phyloP scores from a whole-genome alignment of 768 basidiomycete genomes.

The Suillus luteus region DNA sequence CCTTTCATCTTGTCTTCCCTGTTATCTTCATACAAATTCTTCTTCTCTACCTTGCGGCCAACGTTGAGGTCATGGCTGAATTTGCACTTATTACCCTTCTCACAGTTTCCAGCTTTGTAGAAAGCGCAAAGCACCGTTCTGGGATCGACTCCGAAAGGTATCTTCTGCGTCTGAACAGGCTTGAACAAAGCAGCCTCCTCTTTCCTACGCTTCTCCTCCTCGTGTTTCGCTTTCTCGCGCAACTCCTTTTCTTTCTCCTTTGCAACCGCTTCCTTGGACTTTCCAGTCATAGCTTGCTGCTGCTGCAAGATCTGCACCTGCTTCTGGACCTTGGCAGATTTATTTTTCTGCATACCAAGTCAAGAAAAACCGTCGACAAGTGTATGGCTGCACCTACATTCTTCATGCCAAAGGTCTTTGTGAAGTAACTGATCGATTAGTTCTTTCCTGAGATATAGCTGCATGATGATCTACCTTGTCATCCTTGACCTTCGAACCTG shows the following conservation, averaged over 20 bases:
- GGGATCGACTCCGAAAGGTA: constrained; percentile 95
- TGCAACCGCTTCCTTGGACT: constrained; percentile 75
- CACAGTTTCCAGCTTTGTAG: constrained; percentile 90
- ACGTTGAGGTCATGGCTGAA: constrained; percentile 94
- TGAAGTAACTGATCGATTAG: constrained; percentile 32
- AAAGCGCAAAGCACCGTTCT: constrained; percentile 92
- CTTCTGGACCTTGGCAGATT: constrained; percentile 90
- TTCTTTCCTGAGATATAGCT: constrained; percentile 20
- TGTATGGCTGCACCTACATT: constrained; percentile 54
- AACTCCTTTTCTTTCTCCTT: constrained; percentile 86
- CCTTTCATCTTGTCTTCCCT: constrained; percentile 80
- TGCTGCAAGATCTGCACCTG: constrained; percentile 79
- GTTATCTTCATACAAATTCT: constrained; percentile 87
- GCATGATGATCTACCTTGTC: constrained; percentile 63
- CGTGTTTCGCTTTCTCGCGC: constrained; percentile 70
- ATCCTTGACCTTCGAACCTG: constrained; percentile 72
- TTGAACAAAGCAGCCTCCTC: constrained; percentile 85
- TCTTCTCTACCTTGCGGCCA: constrained; percentile 92
- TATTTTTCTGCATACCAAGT: constrained; percentile 74
- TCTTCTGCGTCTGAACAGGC: constrained; percentile 78
- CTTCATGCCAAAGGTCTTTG: constrained; percentile 86
- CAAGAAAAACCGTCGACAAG: constrained; percentile 2
- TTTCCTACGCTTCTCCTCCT: constrained; percentile 82
- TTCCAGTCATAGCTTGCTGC: constrained; percentile 72
- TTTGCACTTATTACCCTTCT: constrained; percentile 95